These are phyloP conservation scores for Geranium incanum DNA, from an alignment of 441 rosid species.

Conservation along the genomic window DNA sequence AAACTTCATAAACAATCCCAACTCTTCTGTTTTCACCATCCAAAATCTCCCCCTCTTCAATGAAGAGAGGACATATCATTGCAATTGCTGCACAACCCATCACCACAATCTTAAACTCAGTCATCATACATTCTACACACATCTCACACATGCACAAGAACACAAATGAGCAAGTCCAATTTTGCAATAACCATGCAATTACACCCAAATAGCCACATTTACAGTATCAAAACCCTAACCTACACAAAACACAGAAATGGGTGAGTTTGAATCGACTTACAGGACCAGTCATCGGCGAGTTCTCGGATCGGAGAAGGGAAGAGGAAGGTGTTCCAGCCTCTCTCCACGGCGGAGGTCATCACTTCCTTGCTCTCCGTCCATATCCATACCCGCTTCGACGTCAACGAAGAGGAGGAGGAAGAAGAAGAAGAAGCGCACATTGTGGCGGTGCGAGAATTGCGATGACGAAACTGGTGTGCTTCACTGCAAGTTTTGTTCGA, in stretches of 20 bases:
- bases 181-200: background rate
- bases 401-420: constrained; percentile 9
- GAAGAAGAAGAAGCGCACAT: constrained; percentile 27
- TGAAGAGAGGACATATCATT: constrained; percentile 50
- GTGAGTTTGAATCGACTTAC: constrained; percentile 25
- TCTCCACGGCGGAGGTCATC: constrained; percentile 73
- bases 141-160: background rate
- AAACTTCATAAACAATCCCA: constrained; percentile 47
- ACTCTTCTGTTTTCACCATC: constrained; percentile 37
- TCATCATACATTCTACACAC: background rate
- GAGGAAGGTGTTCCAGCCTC: constrained; percentile 80
- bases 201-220: background rate
- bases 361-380: constrained; percentile 71
- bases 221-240: background rate
- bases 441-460: constrained; percentile 12
- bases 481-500: background rate
- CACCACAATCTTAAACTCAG: background rate
- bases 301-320: constrained; percentile 36
- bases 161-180: background rate
- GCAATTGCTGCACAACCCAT: constrained; percentile 48
- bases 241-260: background rate
- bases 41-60: constrained; percentile 40
- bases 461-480: background rate
- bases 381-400: constrained; percentile 63
- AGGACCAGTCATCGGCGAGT: constrained; percentile 67